These are phyloP conservation scores for Saccharomycopsis crataegensis DNA, from an alignment of 1,139 yeast genomes.

Conservation along the genomic window DNA sequence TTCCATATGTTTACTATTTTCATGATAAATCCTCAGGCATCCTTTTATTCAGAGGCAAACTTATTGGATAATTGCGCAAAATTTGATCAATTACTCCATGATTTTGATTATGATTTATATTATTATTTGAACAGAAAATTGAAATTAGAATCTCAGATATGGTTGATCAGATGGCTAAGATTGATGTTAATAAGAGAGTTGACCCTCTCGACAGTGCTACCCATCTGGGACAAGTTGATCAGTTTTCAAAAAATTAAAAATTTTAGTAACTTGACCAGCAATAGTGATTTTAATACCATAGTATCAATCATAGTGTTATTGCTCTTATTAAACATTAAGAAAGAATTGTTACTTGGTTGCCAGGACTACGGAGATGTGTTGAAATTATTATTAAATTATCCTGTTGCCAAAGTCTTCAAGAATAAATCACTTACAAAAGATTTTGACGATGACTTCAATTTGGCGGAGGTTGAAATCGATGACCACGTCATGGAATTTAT, in stretches of 20 bases:
- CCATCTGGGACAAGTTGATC: slow-evolving; percentile 33
- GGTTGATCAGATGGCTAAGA: slow-evolving; percentile 53
- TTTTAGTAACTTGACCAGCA: slow-evolving; percentile 21
- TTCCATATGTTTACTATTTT: slow-evolving; percentile 18
- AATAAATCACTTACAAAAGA: slow-evolving; percentile 3
- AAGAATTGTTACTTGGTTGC: slow-evolving; percentile 21
- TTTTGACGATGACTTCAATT: slow-evolving; percentile 1
- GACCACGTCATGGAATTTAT: neutral
- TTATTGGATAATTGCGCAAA: slow-evolving; percentile 10
- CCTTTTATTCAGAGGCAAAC: slow-evolving; percentile 14
- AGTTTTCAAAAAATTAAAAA: slow-evolving; percentile 25
- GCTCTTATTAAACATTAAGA: slow-evolving; percentile 24
- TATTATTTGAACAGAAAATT: slow-evolving; percentile 31
- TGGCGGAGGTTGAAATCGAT: neutral
- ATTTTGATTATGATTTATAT: slow-evolving; percentile 32
- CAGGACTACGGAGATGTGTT: slow-evolving; percentile 28
- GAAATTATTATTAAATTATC: slow-evolving; percentile 28
- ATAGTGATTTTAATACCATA: slow-evolving; percentile 28
- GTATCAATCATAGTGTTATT: slow-evolving; percentile 29
- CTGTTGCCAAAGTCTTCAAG: slow-evolving; percentile 19
- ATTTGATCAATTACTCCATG: slow-evolving; percentile 28
- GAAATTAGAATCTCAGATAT: slow-evolving; percentile 49
- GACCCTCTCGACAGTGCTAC: slow-evolving; percentile 25
- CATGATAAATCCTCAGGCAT: slow-evolving; percentile 19
- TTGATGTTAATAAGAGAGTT: slow-evolving; percentile 46